Evolutionary conservation across 192 early-diverging fungal genomes (phyloP), one percentile per base, ranked within the genome.

Genomic region (Dimargaris cristalligena): DNA sequence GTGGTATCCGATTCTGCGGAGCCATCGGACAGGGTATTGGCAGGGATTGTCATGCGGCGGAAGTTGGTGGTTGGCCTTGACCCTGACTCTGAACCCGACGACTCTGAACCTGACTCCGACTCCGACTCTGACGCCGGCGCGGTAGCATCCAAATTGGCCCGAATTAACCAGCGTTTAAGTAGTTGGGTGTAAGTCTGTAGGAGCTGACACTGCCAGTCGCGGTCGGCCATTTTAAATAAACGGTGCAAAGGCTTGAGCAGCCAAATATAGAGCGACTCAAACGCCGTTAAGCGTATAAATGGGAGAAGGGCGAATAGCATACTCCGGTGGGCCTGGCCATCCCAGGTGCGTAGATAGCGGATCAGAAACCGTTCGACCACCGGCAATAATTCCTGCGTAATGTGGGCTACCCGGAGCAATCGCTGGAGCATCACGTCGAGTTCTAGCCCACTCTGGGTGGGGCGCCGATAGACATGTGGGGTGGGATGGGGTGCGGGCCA

Each of bases 181-280:
- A 52, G 50, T 2, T 23, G 26, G 14, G 23, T 23, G 50, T 52
- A 26, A 16, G 26, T 29, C 23, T 11, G 0, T 8, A 52, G 50
- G 22, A 52, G 8, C 23, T 26, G 50, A 30, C 50, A 52, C 30
- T 26, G 23, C 25, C 25, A 16, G 50, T 16, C 8, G 22, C 2
- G 22, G 2, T 14, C 4, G 23, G 50, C 23, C 23, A 26, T 25
- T 23, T 26, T 16, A 26, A 52, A 52, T 26, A 52, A 26, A 16
- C 23, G 50, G 30, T 52, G 50, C 30, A 52, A 8, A 23, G 50
- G 50, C 30, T 52, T 52, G 23, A 52, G 50, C 22, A 52, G 28
- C 50, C 50, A 52, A 2, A 52, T 26, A 30, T 52, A 52, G 50
- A 52, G 23, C 2, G 14, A 14, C 30, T 52, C 50, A 26, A 23